Percentiles rank a stretch among this genome's conserved stretches.
phyloP scores from a whole-genome alignment of 2,329 filamentous ascomycete genomes.

The Xylaria sp. region DNA sequence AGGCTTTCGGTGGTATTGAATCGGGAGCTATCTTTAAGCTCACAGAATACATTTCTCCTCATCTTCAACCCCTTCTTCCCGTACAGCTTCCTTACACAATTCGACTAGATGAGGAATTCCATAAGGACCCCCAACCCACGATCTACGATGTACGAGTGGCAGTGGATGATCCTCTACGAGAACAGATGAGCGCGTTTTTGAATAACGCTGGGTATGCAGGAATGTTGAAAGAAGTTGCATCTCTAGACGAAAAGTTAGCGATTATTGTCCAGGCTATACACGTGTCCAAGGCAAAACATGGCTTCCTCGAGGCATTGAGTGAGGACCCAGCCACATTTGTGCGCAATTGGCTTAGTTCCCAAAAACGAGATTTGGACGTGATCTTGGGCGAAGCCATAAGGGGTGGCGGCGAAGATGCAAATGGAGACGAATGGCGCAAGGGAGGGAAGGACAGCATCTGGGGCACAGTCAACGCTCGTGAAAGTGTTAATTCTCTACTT shows the following conservation, averaged over 20 bases:
- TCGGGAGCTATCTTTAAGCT: constrained; percentile 87
- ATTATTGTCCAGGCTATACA: constrained; percentile 81
- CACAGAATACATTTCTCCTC: constrained; percentile 76
- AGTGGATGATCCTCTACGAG: constrained; percentile 80
- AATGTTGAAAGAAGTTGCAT: constrained; percentile 76
- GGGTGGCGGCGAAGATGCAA: constrained; percentile 63
- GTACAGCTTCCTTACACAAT: constrained; percentile 90
- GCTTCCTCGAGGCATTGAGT: constrained; percentile 80
- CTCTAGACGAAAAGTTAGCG: constrained; percentile 84
- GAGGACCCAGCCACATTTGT: constrained; percentile 86
- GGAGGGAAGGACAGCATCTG: constrained; percentile 61
- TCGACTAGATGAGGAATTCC: constrained; percentile 84
- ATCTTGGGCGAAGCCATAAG: constrained; percentile 81
- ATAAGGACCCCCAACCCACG: constrained; percentile 75
- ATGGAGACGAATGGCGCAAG: constrained; percentile 72
- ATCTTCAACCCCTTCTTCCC: constrained; percentile 80
- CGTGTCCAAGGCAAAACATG: constrained; percentile 86
- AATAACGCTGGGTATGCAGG: constrained; percentile 72
- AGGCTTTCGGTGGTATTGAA: constrained; percentile 76
- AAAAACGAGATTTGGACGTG: constrained; percentile 88
- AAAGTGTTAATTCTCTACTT: constrained; percentile 67
- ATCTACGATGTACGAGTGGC: constrained; percentile 89
- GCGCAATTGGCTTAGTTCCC: constrained; percentile 85
- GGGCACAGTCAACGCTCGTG: constrained; percentile 62
- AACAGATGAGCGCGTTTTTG: constrained; percentile 68